phyloP scores from a whole-genome alignment of 2,329 filamentous ascomycete genomes.

The Hypoxylon sp. region DNA sequence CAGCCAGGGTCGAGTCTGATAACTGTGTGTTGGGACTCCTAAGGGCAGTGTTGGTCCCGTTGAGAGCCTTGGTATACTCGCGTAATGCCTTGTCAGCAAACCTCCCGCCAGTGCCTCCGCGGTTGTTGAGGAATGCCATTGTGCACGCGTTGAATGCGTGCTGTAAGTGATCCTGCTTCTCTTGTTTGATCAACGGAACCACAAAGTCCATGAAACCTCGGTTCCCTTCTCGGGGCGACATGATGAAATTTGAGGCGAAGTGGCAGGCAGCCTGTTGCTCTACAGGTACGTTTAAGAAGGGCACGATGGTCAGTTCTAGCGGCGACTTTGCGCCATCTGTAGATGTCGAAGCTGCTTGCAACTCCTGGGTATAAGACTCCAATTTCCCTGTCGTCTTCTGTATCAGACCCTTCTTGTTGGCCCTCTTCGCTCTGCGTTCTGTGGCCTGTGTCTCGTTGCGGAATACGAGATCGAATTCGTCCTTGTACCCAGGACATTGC shows the following conservation, averaged over 20 bases:
- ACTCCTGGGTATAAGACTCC: constrained; percentile 26
- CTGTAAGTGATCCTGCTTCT: constrained; percentile 58
- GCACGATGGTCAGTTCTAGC: constrained; percentile 42
- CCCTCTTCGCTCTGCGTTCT: constrained; percentile 66
- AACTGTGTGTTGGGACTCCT: constrained; percentile 57
- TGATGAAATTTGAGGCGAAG: constrained; percentile 68
- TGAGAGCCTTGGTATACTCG: constrained; percentile 64
- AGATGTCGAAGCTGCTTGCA: constrained; percentile 40
- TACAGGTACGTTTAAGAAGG: constrained; percentile 55
- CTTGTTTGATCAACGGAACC: constrained; percentile 60
- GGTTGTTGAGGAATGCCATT: constrained; percentile 64
- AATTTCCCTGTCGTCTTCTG: constrained; percentile 47
- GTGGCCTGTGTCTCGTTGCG: constrained; percentile 76
- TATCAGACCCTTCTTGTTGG: constrained; percentile 56
- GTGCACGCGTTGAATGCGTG: constrained; percentile 68
- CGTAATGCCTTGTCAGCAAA: constrained; percentile 54
- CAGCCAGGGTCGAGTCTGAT: constrained; percentile 65
- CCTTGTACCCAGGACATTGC: constrained; percentile 72
- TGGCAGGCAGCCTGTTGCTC: constrained; percentile 65
- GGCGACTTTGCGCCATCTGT: constrained; percentile 34
- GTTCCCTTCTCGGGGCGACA: constrained; percentile 59
- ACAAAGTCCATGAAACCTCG: constrained; percentile 68
- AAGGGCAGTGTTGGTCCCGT: constrained; percentile 61
- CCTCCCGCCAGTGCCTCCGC: constrained; percentile 48
- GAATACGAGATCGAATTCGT: constrained; percentile 76